Conservation (phyloP, 1,139 yeast genomes). For the Yamadazyma atlantica region DNA sequence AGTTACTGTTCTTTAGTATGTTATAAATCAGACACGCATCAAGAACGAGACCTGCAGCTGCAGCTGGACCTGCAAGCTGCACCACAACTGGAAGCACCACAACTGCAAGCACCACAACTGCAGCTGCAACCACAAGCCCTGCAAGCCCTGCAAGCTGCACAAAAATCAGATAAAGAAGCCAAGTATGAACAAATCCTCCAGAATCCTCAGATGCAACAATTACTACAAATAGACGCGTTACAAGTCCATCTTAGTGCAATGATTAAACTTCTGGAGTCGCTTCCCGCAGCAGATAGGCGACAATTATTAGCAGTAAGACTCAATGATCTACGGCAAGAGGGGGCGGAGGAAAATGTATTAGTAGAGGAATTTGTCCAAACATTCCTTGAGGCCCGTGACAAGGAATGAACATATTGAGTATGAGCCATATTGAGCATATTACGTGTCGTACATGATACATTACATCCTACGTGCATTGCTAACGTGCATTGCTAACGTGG, state of each 20-base stretch:
- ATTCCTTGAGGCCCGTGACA: too few relatives aligned
- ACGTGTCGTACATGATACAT: too few relatives aligned
- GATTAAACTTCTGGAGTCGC: slow-evolving; percentile 10
- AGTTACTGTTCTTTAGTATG: slow-evolving; percentile 57
- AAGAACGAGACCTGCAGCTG: neutral
- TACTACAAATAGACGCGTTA: slow-evolving; percentile 10
- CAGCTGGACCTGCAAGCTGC: neutral
- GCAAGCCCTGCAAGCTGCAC: neutral
- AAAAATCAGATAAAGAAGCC: neutral
- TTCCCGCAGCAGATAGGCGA: slow-evolving; percentile 45
- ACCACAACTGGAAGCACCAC: slow-evolving; percentile 3
- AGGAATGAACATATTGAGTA: too few relatives aligned
- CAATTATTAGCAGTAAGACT: slow-evolving; percentile 62
- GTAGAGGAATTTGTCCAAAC: slow-evolving; percentile 58
- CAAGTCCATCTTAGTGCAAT: slow-evolving; percentile 15
- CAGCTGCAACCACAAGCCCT: neutral
- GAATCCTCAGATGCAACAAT: slow-evolving; percentile 38
- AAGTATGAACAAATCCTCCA: slow-evolving; percentile 18
- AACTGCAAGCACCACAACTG: neutral
- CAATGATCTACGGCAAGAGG: slow-evolving; percentile 59
- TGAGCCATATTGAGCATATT: too few relatives aligned
- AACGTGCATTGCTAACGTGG: too few relatives aligned
- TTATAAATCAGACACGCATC: slow-evolving; percentile 51
- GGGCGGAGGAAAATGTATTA: slow-evolving; percentile 60
- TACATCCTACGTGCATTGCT: too few relatives aligned